Conservation (phyloP, 129 eudicot genomes). For the Helianthus annuus region DNA sequence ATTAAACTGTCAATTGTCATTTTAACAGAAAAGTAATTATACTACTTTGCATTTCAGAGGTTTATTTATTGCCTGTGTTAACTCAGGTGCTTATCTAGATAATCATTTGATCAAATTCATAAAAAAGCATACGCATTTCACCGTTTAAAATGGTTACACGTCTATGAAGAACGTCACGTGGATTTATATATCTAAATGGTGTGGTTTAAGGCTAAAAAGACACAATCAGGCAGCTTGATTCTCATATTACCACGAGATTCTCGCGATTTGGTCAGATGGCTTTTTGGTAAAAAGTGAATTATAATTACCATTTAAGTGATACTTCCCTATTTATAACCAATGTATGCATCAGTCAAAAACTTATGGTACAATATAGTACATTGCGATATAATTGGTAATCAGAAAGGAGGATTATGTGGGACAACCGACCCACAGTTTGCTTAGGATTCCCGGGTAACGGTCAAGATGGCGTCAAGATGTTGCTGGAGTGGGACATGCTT, state of each 20-base stretch:
- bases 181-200: neutral
- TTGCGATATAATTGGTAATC: constrained; percentile 16
- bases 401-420: constrained; percentile 30
- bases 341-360: constrained; percentile 14
- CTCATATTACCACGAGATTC: neutral
- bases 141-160: neutral
- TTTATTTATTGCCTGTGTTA: neutral
- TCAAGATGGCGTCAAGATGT: neutral
- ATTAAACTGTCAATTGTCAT: constrained; percentile 5
- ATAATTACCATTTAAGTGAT: too few species aligned
- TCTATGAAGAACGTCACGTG: neutral
- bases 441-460: constrained; percentile 31
- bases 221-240: neutral
- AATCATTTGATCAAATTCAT: neutral
- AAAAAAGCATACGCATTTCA: neutral
- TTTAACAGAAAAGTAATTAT: constrained; percentile 5
- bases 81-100: neutral
- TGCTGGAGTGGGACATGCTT: constrained; percentile 17
- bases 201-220: neutral
- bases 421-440: constrained; percentile 33
- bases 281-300: neutral
- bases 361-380: constrained; percentile 1
- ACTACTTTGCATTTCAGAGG: constrained; percentile 10
- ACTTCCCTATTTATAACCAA: constrained; percentile 1
- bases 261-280: neutral